Evolutionary conservation across 2,329 filamentous ascomycete species (phyloP).

Genomic region (Neonectria sp.): DNA sequence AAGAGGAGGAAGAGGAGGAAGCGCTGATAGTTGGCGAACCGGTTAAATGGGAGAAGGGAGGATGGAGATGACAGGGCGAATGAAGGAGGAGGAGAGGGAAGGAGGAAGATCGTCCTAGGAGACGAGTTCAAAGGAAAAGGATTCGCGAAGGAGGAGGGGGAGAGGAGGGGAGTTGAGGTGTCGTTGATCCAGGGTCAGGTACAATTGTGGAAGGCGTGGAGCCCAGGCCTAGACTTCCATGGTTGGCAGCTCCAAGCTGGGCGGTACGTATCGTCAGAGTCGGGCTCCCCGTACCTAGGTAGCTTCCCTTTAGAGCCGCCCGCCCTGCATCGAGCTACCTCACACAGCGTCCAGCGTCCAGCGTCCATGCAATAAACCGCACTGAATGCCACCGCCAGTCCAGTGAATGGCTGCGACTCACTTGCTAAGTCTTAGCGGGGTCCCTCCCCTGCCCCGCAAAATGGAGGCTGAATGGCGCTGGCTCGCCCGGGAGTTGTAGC

Average conservation of each 20-base stretch:
- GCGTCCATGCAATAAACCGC: not conserved
- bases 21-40: conserved; percentile 16
- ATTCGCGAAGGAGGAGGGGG: not conserved
- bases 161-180: conserved; percentile 6
- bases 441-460: conserved; percentile 3
- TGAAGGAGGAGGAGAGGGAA: conserved; percentile 7
- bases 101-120: not conserved
- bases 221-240: conserved; percentile 1
- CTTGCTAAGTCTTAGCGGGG: not conserved
- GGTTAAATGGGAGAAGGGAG: conserved; percentile 29
- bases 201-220: conserved; percentile 19
- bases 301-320: not conserved
- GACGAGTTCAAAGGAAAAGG: conserved; percentile 3
- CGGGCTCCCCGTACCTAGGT: too few species aligned
- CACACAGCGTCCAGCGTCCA: not conserved
- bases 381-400: conserved; percentile 3
- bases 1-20: conserved; percentile 19
- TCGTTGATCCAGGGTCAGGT: conserved; percentile 22
- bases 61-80: not conserved
- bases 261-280: not conserved
- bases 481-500: not conserved
- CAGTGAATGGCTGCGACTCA: conserved; percentile 5
- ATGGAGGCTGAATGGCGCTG: conserved; percentile 11
- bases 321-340: not conserved
- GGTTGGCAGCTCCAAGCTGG: not conserved